Evolutionary conservation across 164 flowering plant species (phyloP).

Genomic region (Stephania cephalantha): DNA sequence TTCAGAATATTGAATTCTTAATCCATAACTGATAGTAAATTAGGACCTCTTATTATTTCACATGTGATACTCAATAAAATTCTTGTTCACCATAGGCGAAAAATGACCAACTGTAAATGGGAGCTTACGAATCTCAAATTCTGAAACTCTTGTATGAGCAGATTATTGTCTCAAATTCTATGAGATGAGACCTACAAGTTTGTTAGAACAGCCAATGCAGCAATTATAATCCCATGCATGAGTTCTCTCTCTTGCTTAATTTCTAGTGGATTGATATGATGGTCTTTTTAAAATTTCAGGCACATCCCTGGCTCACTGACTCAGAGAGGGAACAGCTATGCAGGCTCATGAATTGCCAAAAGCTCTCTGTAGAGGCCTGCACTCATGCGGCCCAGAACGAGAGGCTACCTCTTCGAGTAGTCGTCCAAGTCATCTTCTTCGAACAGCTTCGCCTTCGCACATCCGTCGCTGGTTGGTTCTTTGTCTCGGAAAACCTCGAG

Average conservation of each 20-base stretch:
- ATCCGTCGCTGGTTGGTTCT: conserved; percentile 58
- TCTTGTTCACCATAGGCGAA: too few relatives aligned
- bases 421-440: conserved; percentile 68
- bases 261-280: not conserved
- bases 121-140: too few relatives aligned
- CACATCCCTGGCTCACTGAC: conserved; percentile 66
- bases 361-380: conserved; percentile 68
- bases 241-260: not conserved
- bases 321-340: conserved; percentile 62
- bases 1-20: too few relatives aligned
- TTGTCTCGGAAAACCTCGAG: conserved; percentile 51
- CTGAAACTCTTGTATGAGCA: too few relatives aligned
- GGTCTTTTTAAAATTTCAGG: conserved; percentile 26
- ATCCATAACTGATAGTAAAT: too few relatives aligned
- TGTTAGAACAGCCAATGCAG: too few relatives aligned
- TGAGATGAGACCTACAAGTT: too few relatives aligned
- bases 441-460: conserved; percentile 65
- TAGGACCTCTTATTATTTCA: too few relatives aligned
- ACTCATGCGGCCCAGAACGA: conserved; percentile 76
- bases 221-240: too few relatives aligned
- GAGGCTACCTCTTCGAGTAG: conserved; percentile 62
- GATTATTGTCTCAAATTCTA: too few relatives aligned
- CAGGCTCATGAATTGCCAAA: conserved; percentile 73
- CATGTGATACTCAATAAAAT: too few relatives aligned
- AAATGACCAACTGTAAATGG: too few relatives aligned